A percentile compares a stretch with the other conserved stretches of the same genome.
phyloP scores from a whole-genome alignment of 2,329 filamentous ascomycete species.

The Aspergillus sp. region DNA sequence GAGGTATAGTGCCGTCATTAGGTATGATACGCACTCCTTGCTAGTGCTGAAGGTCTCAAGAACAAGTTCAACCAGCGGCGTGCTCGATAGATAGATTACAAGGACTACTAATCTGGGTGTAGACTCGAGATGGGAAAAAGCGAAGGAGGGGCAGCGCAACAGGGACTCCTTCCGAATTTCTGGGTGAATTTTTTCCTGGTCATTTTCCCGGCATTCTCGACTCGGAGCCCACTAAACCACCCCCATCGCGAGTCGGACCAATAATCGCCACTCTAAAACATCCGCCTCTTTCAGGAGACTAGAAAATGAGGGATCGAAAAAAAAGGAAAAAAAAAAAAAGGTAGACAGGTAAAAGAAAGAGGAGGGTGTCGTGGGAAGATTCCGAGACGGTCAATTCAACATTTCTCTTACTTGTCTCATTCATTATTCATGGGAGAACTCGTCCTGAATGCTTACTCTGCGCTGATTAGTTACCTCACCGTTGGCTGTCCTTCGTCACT shows the following conservation, averaged over 20 bases:
- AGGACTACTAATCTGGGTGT: background rate
- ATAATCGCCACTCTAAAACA: slow-evolving; percentile 30
- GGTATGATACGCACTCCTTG: background rate
- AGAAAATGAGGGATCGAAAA: slow-evolving; percentile 13
- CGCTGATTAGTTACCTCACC: slow-evolving; percentile 17
- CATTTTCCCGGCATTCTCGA: slow-evolving; percentile 8
- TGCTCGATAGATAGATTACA: background rate
- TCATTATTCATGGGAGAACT: slow-evolving; percentile 17
- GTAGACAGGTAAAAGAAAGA: slow-evolving; percentile 6
- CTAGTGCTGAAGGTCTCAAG: background rate
- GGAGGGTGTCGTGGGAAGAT: background rate
- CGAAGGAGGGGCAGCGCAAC: background rate
- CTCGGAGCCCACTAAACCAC: slow-evolving; percentile 6
- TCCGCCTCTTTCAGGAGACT: slow-evolving; percentile 20
- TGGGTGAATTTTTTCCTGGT: background rate
- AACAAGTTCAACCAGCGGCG: slow-evolving; percentile 7
- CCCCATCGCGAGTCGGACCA: slow-evolving; percentile 25
- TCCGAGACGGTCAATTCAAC: background rate
- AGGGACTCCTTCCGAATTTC: slow-evolving; percentile 5
- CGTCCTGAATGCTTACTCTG: slow-evolving; percentile 10
- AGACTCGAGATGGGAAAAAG: background rate
- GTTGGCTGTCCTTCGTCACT: slow-evolving; percentile 11
- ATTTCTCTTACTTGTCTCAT: slow-evolving; percentile 4
- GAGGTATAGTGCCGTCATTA: slow-evolving; percentile 9
- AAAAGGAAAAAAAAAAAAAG: slow-evolving; percentile 22